Percentiles rank a stretch among this genome's conserved stretches.
Conservation (phyloP, 371 early-diverging fungal genomes). For the Rhizopus arrhizus region DNA sequence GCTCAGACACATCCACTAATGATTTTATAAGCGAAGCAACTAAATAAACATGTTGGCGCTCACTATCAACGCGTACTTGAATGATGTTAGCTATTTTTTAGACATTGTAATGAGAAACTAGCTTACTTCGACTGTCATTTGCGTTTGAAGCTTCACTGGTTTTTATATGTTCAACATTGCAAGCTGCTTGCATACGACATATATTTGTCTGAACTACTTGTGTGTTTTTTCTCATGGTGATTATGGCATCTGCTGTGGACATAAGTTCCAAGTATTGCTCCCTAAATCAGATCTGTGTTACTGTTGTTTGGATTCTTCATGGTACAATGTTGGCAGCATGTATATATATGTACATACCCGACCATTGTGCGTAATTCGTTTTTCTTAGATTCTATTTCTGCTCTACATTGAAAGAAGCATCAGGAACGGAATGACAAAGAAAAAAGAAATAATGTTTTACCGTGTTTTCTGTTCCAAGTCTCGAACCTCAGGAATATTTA, state of each 20-base stretch:
- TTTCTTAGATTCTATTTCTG: slow-evolving; percentile 76
- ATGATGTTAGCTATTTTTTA: background rate
- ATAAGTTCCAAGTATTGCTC: slow-evolving; percentile 85
- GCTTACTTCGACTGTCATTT: slow-evolving; percentile 19
- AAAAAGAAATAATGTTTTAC: slow-evolving; percentile 8
- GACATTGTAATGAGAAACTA: background rate
- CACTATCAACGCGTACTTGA: slow-evolving; percentile 49
- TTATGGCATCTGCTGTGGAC: slow-evolving; percentile 82
- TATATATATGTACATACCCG: slow-evolving; percentile 57
- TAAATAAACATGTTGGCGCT: slow-evolving; percentile 61
- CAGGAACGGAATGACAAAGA: background rate
- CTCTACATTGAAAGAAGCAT: background rate
- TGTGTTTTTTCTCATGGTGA: slow-evolving; percentile 70
- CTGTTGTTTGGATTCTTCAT: background rate
- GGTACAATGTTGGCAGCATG: no score
- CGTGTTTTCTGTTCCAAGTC: slow-evolving; percentile 32
- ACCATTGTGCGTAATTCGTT: slow-evolving; percentile 84
- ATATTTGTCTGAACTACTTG: slow-evolving; percentile 59
- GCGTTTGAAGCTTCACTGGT: slow-evolving; percentile 20
- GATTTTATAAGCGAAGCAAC: slow-evolving; percentile 81
- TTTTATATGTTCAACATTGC: slow-evolving; percentile 62
- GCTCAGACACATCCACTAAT: slow-evolving; percentile 86
- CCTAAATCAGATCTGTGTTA: slow-evolving; percentile 38
- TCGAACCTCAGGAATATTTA: slow-evolving; percentile 28
- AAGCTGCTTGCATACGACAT: slow-evolving; percentile 58